Base-by-base conservation (phyloP, 1,284 basidiomycete genomes). In the Fomitopsis pinicola region DNA sequence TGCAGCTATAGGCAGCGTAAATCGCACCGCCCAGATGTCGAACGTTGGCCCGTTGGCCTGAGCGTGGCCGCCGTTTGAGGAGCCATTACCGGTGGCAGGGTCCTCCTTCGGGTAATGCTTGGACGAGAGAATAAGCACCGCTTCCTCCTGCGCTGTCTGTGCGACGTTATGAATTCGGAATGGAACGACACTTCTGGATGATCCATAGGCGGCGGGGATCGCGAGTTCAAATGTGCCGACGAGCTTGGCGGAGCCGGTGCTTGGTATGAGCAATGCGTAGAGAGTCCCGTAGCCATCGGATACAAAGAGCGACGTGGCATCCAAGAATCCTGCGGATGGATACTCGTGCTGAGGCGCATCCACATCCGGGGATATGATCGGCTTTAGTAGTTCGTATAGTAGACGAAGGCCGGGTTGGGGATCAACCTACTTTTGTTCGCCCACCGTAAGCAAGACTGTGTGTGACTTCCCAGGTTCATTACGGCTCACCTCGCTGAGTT, bases 241-340 rank as follows among this genome's bases (percentile, higher is more conserved):
- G 19, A 84, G 73, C 3, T 75, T 69, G n/a, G 82, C 81, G 5
- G 74, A 57, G 3, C 73, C 76, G n/a, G 68, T 60, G 58, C 71
- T 71, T 40, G 70, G 70, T 57, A 78, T 64, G 64, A 75, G 76
- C 60, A 86, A 75, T 26, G 91, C 77, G 69, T 91, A 89, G 33
- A 96, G 72, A 14, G 78, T 72, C 7, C 92, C 92, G 59, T 79
- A 76, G 8, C 95, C 95, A 66, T 94, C 89, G 3, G 90, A 82
- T 46, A 91, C 80, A 40, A 89, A 78, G 67, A 87, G 82, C 4
- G 77, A 75, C 0, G 75, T 75, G 0, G 79, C 66, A 33, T 81
- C 76, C 28, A 92, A 70, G 58, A 89, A 85, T 0, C 80, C 76
- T 4, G 82, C 84, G 1, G 90, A 91, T 0, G 95, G 91, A 72